These are phyloP conservation scores for Tricholoma flavovirens DNA, from an alignment of 768 basidiomycete species.

Conservation along the genomic window DNA sequence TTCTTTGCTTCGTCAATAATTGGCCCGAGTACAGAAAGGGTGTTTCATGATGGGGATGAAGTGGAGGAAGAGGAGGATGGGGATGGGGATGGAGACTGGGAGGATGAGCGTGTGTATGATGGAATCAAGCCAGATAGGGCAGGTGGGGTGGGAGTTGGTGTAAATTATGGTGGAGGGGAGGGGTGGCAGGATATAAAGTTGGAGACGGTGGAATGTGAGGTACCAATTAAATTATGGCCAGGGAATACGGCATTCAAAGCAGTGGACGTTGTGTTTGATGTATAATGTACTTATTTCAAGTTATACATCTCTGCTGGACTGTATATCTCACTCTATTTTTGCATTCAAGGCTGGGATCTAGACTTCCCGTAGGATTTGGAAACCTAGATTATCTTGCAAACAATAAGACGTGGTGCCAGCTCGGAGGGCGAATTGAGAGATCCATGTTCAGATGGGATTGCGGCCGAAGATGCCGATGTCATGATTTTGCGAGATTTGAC, in stretches of 20 bases:
- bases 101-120: conserved; percentile 35
- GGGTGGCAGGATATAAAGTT: conserved; percentile 64
- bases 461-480: too few species aligned
- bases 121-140: conserved; percentile 40
- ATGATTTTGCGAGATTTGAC: too few species aligned
- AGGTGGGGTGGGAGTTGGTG: conserved; percentile 48
- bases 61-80: conserved; percentile 28
- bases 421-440: too few species aligned
- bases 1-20: conserved; percentile 32
- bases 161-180: conserved; percentile 48
- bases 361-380: too few species aligned
- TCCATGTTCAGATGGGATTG: too few species aligned
- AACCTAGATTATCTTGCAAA: too few species aligned
- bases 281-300: conserved; percentile 27
- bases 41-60: conserved; percentile 57
- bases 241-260: conserved; percentile 86
- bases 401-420: too few species aligned
- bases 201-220: conserved; percentile 93
- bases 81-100: too few species aligned
- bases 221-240: conserved; percentile 83
- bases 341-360: too few species aligned
- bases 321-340: too few species aligned
- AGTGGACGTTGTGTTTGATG: conserved; percentile 71
- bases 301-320: too few species aligned
- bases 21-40: conserved; percentile 33